Evolutionary conservation across 208 protist species (phyloP).

Genomic region (Dictyostelium gargantuum): DNA sequence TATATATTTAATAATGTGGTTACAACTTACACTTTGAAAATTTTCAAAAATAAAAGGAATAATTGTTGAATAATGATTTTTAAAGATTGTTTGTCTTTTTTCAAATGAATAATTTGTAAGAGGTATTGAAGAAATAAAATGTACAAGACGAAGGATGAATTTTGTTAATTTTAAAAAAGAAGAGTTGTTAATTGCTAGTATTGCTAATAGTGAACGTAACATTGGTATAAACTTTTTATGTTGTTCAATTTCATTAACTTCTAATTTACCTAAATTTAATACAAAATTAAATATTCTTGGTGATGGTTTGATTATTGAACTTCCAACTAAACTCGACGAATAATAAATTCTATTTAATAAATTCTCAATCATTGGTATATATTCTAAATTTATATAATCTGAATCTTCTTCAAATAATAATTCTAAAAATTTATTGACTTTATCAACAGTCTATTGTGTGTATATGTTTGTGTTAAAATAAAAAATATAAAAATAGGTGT

Average conservation of each 20-base stretch:
- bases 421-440: conserved; percentile 15
- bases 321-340: background rate
- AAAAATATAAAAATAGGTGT: background rate
- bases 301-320: background rate
- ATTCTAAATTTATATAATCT: conserved; percentile 8
- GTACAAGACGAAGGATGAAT: background rate
- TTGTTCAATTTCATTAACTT: background rate
- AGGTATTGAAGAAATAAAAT: background rate
- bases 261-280: background rate
- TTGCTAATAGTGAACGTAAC: background rate
- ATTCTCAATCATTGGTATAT: background rate
- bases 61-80: background rate
- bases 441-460: background rate
- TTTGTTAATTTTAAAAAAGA: background rate
- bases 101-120: conserved; percentile 5
- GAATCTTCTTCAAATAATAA: conserved; percentile 5
- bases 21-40: background rate
- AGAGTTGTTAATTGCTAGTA: background rate
- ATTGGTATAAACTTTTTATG: background rate
- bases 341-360: conserved; percentile 1
- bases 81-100: background rate
- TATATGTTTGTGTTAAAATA: background rate
- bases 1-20: background rate
- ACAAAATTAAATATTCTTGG: conserved; percentile 16
- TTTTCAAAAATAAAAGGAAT: conserved; percentile 8